Evolutionary conservation across 108 stramenopile species (phyloP), one percentile per base, ranked within the genome.

Genomic region (Skeletonema grethae): DNA sequence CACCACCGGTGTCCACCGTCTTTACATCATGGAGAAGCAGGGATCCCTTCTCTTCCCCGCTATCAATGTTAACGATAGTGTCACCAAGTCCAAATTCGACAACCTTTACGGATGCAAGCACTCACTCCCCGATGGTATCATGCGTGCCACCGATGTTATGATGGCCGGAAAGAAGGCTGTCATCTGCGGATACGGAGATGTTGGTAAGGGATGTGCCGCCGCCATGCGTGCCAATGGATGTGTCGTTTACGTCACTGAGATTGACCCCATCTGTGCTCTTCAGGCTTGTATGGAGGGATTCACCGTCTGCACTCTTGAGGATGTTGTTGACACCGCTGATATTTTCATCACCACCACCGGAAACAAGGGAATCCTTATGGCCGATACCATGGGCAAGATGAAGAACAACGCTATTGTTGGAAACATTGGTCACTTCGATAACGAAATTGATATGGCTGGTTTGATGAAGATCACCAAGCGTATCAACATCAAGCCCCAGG

Each of bases 71-170:
- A 99, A 99, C 90, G 99, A 99, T 90, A 96, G 95, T 34, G 99
- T 99, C 66, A 99, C 99, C 90, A 99, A 99, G 94, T 98, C 97
- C 86, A 99, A 99, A 84, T 99, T 99, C 86, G 99, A 99, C 91
- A 99, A 99, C 95, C 86, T 99, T 57, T 99, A 99, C 86, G 99
- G 99, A 74, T 99, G 99, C 97, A 98, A 99, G 95, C 99, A 99
- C 95, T 99, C 98, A 12, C 97, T 99, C 61, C 98, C 98, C 61
- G 99, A 99, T 85, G 99, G 99, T 75, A 86, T 99, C 86, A 97
- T 97, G 97, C 97, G 99, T 81, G 99, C 99, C 85, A 99, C 99
- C 29, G 99, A 99, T 83, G 99, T 99, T 73, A 99, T 99, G 99
- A 93, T 99, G 82, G 98, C 98, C 67, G 99, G 99, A 72, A 97